Evolutionary conservation across 129 eudicot genomes (phyloP).

Genomic region (Pseudognaphalium luteoalbum): DNA sequence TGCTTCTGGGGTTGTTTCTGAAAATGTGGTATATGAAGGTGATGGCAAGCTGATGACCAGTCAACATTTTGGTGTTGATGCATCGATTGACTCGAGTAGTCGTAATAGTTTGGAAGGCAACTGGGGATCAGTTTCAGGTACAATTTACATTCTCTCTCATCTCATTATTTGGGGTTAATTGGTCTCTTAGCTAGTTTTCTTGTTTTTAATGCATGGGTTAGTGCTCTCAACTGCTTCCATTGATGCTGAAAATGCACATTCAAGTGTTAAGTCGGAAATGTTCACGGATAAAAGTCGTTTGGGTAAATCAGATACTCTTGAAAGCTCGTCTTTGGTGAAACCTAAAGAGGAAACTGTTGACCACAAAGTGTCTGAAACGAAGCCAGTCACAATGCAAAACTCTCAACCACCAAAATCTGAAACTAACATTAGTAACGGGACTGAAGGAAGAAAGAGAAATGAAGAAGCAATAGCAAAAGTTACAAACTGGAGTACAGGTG

Average conservation of each 20-base stretch:
- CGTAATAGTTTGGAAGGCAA: conserved; percentile 64
- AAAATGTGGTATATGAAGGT: conserved; percentile 36
- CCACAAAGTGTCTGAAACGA: conserved; percentile 34
- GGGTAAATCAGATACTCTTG: conserved; percentile 40
- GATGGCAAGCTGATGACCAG: conserved; percentile 36
- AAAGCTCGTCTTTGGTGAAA: conserved; percentile 54
- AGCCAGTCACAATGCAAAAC: conserved; percentile 29
- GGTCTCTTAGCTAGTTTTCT: neutral
- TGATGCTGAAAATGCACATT: conserved; percentile 35
- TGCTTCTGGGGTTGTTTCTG: conserved; percentile 22
- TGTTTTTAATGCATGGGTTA: conserved; percentile 26
- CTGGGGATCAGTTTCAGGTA: conserved; percentile 86
- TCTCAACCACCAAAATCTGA: conserved; percentile 43
- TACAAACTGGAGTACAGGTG: conserved; percentile 66
- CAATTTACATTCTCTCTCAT: neutral
- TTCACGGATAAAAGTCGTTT: conserved; percentile 31
- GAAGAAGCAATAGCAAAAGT: conserved; percentile 74
- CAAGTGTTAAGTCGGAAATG: conserved; percentile 29
- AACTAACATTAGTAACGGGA: conserved; percentile 44
- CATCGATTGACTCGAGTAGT: conserved; percentile 42
- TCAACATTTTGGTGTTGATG: conserved; percentile 29
- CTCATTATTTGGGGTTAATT: neutral
- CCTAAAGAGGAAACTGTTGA: conserved; percentile 26
- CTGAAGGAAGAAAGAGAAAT: conserved; percentile 59
- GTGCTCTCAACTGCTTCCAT: conserved; percentile 47